phyloP scores from a whole-genome alignment of 345 rosid species.

The Brassica juncea region DNA sequence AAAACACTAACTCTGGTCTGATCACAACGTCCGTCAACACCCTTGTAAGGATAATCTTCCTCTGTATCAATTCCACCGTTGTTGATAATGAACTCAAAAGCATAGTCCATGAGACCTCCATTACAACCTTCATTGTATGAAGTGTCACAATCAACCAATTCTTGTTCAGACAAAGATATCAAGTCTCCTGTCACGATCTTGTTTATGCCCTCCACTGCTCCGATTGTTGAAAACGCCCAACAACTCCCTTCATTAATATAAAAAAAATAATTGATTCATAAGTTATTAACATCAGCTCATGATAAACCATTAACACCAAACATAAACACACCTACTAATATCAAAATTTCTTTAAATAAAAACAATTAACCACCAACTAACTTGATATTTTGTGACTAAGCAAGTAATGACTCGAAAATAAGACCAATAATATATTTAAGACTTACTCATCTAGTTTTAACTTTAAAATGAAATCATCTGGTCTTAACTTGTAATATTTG shows the following conservation, averaged over 20 bases:
- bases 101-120: slow-evolving; percentile 88
- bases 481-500: not conserved
- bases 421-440: not conserved
- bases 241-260: slow-evolving; percentile 62
- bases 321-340: not conserved
- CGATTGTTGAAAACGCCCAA: slow-evolving; percentile 89
- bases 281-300: not conserved
- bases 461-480: not conserved
- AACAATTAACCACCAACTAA: not conserved
- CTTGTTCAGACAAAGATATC: slow-evolving; percentile 71
- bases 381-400: not conserved
- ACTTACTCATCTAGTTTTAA: not conserved
- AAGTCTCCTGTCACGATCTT: slow-evolving; percentile 67
- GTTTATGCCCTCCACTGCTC: slow-evolving; percentile 84
- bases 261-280: not conserved
- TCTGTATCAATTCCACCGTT: slow-evolving; percentile 76
- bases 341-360: not conserved
- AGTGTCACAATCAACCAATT: slow-evolving; percentile 74
- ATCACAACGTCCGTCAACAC: slow-evolving; percentile 56
- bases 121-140: slow-evolving; percentile 69
- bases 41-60: slow-evolving; percentile 70
- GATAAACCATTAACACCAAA: not conserved
- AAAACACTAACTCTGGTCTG: slow-evolving; percentile 47
- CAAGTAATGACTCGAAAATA: not conserved
- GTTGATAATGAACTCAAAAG: slow-evolving; percentile 61